phyloP scores from a whole-genome alignment of 78 protist species.

The Tieghemostelium lacteum region DNA sequence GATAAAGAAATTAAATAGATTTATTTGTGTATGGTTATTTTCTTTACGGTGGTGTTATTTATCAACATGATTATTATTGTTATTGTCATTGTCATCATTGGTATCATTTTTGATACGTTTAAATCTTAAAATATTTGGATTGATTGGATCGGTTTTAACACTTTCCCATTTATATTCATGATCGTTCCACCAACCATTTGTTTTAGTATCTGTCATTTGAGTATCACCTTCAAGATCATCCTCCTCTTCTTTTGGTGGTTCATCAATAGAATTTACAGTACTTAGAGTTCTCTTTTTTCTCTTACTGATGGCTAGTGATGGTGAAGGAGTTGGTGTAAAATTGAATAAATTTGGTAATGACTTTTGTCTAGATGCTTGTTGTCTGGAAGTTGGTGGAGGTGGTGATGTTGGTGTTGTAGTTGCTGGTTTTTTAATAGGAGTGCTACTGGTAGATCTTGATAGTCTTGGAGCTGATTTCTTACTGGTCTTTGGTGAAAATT shows the following conservation, averaged over 20 bases:
- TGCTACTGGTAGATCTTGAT: background rate
- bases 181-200: slow-evolving; percentile 27
- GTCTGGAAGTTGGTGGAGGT: background rate
- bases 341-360: background rate
- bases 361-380: no score
- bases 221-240: background rate
- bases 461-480: background rate
- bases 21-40: background rate
- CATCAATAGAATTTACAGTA: background rate
- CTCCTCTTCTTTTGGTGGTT: background rate
- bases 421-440: background rate
- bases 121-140: background rate
- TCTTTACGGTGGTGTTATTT: background rate
- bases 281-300: slow-evolving; percentile 6
- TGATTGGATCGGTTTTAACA: background rate
- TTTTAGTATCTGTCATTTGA: background rate
- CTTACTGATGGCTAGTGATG: background rate
- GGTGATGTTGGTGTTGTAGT: background rate
- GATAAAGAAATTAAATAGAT: no score
- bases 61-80: background rate
- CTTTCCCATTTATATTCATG: background rate
- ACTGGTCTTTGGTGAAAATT: background rate
- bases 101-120: slow-evolving; percentile 9
- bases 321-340: background rate
- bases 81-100: background rate